Percentiles rank a stretch among this genome's conserved stretches.
phyloP scores from a whole-genome alignment of 352 stramenopile species.

The Plasmopara halstedii region DNA sequence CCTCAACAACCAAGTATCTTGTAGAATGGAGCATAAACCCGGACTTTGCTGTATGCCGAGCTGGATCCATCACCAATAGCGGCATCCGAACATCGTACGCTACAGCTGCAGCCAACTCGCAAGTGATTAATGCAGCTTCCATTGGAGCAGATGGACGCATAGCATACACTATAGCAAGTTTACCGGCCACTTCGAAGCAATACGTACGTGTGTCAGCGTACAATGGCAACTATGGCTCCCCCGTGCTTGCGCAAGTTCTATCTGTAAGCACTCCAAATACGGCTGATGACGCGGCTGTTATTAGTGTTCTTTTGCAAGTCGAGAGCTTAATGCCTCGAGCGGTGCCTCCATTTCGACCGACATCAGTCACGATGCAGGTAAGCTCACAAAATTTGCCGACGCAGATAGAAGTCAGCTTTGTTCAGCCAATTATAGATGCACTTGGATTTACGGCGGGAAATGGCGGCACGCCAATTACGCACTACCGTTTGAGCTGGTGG shows the following conservation, averaged over 20 bases:
- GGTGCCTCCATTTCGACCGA: conserved; percentile 64
- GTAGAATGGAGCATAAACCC: conserved; percentile 69
- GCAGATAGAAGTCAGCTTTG: conserved; percentile 74
- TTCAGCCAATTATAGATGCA: conserved; percentile 55
- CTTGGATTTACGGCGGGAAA: conserved; percentile 49
- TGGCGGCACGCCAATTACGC: conserved; percentile 46
- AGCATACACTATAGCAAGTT: conserved; percentile 73
- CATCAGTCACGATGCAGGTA: conserved; percentile 62
- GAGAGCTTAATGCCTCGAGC: conserved; percentile 36
- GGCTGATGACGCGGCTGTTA: conserved; percentile 5
- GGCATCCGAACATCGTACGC: conserved; percentile 33
- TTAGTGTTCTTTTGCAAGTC: conserved; percentile 5
- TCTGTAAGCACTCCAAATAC: conserved; percentile 12
- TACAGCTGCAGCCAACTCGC: conserved; percentile 32
- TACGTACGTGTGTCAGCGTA: conserved; percentile 85
- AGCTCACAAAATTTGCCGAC: conserved; percentile 65
- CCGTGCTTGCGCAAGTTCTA: conserved; percentile 44
- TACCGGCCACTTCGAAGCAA: conserved; percentile 75
- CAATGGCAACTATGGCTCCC: conserved; percentile 80
- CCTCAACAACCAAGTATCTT: conserved; percentile 56
- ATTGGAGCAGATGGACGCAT: conserved; percentile 16
- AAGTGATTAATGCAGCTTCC: conserved; percentile 32
- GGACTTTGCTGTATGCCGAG: conserved; percentile 19
- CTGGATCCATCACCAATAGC: conserved; percentile 14
- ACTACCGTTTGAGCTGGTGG: conserved; percentile 61